phyloP scores from a whole-genome alignment of 352 stramenopile species.

The Globisporangium cederbergense region DNA sequence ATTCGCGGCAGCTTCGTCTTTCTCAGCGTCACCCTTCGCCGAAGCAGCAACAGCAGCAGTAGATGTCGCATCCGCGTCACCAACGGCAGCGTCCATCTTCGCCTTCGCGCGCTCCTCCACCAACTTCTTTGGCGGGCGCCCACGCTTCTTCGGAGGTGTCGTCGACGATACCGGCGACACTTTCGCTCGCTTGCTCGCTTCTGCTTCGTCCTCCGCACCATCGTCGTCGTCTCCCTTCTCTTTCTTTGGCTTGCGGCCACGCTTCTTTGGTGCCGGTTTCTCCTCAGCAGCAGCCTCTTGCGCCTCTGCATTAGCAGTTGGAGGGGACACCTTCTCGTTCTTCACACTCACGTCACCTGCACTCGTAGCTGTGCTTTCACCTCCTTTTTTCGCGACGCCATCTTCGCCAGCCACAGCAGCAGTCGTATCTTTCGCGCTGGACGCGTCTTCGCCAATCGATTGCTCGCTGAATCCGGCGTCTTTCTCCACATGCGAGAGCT shows the following conservation, averaged over 20 bases:
- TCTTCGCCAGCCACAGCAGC: not conserved
- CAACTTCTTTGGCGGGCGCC: constrained; percentile 2
- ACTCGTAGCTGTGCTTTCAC: not conserved
- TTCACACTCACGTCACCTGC: not conserved
- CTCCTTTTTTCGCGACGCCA: not conserved
- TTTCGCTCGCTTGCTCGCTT: constrained; percentile 15
- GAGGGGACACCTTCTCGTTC: too few relatives aligned
- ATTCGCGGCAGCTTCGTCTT: not conserved
- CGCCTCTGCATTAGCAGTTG: not conserved
- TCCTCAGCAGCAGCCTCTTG: not conserved
- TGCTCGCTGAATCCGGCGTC: not conserved
- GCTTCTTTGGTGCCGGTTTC: constrained; percentile 25
- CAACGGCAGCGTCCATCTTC: not conserved
- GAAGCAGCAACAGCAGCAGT: not conserved
- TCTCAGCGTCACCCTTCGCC: not conserved
- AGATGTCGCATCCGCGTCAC: not conserved
- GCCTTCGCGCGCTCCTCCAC: constrained; percentile 5
- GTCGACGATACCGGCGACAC: constrained; percentile 2
- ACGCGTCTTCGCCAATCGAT: constrained; percentile 9
- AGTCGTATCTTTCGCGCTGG: constrained; percentile 1
- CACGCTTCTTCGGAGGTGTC: constrained; percentile 11
- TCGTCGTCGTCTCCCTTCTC: constrained; percentile 2
- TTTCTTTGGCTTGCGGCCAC: constrained; percentile 21
- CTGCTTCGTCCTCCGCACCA: not conserved
- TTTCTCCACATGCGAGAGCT: constrained; percentile 6